Evolutionary conservation across 495 filamentous ascomycete genomes (phyloP).

Genomic region (Tuber melanosporum): DNA sequence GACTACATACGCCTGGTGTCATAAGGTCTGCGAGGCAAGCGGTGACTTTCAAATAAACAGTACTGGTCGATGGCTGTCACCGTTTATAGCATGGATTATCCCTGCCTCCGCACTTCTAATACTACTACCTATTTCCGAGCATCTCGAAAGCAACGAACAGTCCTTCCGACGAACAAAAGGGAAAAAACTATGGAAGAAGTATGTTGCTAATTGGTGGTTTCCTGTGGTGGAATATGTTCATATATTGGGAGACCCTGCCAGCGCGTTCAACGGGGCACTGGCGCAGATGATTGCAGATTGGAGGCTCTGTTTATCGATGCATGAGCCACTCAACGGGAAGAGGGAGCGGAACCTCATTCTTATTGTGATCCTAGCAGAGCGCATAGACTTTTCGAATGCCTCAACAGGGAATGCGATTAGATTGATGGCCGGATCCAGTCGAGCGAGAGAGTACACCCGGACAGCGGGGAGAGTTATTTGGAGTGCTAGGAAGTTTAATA

Average conservation of each 20-base stretch:
- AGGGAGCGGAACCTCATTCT: conserved; percentile 33
- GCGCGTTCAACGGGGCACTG: conserved; percentile 37
- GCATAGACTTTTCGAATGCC: conserved; percentile 19
- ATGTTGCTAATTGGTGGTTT: conserved; percentile 29
- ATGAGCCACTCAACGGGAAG: conserved; percentile 14
- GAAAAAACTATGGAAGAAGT: conserved; percentile 18
- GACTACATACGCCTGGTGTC: conserved; percentile 34
- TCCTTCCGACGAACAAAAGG: conserved; percentile 1
- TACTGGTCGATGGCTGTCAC: conserved; percentile 34
- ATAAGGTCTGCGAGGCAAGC: conserved; percentile 21
- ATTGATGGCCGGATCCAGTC: conserved; percentile 28
- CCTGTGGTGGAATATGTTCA: conserved; percentile 30
- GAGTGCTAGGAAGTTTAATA: conserved; percentile 42
- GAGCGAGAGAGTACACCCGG: conserved; percentile 35
- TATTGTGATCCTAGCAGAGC: conserved; percentile 35
- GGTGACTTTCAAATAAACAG: conserved; percentile 26
- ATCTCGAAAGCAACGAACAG: conserved; percentile 22
- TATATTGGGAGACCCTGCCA: conserved; percentile 37
- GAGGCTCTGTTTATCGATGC: conserved; percentile 25
- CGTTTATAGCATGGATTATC: conserved; percentile 35
- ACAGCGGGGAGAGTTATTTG: conserved; percentile 35
- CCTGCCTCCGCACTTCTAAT: conserved; percentile 34
- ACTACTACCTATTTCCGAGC: conserved; percentile 35
- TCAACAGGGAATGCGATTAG: conserved; percentile 27
- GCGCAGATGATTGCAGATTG: conserved; percentile 36